Base-by-base conservation (phyloP, 208 protist species). In the Leptomonas pyrrhocoris region DNA sequence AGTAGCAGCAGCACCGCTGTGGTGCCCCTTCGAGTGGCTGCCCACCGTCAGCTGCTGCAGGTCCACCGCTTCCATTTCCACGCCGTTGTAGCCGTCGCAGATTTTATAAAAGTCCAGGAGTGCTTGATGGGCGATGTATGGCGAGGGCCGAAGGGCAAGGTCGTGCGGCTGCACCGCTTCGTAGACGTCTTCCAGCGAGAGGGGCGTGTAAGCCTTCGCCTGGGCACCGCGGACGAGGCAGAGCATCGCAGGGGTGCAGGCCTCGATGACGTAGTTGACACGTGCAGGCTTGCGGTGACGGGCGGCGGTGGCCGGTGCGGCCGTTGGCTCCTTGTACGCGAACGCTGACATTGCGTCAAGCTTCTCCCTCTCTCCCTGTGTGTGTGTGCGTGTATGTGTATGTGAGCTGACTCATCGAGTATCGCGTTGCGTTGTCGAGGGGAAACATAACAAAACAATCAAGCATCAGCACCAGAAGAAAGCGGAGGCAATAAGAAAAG, bases 61-160 rank as follows among this genome's bases (percentile, higher is more conserved):
- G 30, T 72, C 68, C 6, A 69, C 48, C 12, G 77, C 72, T 34
- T 84, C 57, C 7, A 62, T 75, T 43, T 74, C 34, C 34, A 94
- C 74, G n/a, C 79, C 82, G 61, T 87, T 89, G 66, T 88, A 84
- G 34, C 86, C 84, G 43, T 87, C 78, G 16, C 86, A 77, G 11
- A 75, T 74, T 15, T 79, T 77, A 68, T 95, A 95, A 51, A 95
- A 89, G 50, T 95, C 84, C 61, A 93, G 83, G 23, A 93, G 27
- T n/a, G 83, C 81, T 63, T 92, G 89, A 36, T 92, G 86, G 38
- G 87, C 74, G 18, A 90, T 79, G 58, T 87, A 80, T 4, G 85
- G 72, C 2, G 83, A 78, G 8, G 89, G 80, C 38, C 89, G 84
- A 12, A 89, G 69, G 5, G 73, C 70, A 69, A 85, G 83, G 62